Evolutionary conservation across 2,329 filamentous ascomycete species (phyloP).

Genomic region (Cercospora nicotianae): DNA sequence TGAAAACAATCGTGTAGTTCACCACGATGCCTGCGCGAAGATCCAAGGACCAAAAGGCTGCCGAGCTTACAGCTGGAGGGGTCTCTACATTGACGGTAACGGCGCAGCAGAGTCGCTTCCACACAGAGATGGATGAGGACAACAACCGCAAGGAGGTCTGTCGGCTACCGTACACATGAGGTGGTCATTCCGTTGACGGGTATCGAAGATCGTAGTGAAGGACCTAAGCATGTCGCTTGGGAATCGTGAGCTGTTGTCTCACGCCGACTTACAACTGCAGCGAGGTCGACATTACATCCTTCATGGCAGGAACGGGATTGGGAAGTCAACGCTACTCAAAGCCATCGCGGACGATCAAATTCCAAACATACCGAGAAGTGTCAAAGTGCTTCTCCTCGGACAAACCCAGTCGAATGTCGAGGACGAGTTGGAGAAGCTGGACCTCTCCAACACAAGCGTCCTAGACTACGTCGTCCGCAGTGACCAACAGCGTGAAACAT

Average conservation of each 20-base stretch:
- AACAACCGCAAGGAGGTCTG: constrained; percentile 29
- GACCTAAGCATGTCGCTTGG: constrained; percentile 69
- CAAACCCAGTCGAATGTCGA: constrained; percentile 55
- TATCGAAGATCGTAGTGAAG: constrained; percentile 53
- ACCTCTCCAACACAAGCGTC: constrained; percentile 22
- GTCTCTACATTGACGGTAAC: constrained; percentile 22
- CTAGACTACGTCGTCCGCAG: constrained; percentile 31
- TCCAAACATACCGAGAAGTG: constrained; percentile 68
- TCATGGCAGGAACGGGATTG: constrained; percentile 76
- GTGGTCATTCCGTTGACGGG: background rate
- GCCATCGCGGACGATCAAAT: constrained; percentile 77
- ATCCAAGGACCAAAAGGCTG: constrained; percentile 13
- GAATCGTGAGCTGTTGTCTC: constrained; percentile 63
- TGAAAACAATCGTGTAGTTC: background rate
- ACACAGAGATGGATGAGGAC: constrained; percentile 29
- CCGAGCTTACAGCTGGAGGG: background rate
- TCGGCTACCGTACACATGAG: background rate
- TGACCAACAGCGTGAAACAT: constrained; percentile 25
- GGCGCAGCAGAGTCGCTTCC: constrained; percentile 30
- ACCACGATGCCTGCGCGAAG: constrained; percentile 6
- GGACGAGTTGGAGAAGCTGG: constrained; percentile 16
- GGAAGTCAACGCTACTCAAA: constrained; percentile 75
- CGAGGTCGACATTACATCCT: constrained; percentile 74
- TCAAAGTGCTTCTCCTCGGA: constrained; percentile 67
- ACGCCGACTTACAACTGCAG: constrained; percentile 70